Evolutionary conservation across 139 green algal species (phyloP).

Genomic region (Penium margaritaceum): DNA sequence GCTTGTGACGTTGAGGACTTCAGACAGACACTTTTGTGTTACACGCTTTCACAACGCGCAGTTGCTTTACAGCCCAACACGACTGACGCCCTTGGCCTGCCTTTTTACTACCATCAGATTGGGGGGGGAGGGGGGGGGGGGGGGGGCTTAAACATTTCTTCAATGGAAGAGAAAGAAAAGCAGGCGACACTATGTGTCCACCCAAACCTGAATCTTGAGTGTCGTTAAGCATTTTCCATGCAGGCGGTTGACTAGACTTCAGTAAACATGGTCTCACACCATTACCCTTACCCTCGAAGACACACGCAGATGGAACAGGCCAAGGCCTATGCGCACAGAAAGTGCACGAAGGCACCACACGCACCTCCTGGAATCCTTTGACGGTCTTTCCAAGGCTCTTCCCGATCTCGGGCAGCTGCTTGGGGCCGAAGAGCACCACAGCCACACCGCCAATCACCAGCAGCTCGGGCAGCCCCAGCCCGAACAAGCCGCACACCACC

Average conservation of each 20-base stretch:
- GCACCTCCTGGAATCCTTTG: conserved; percentile 65
- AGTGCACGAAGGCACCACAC: no score
- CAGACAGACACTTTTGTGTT: no score
- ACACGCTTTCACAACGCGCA: no score
- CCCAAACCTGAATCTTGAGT: neutral
- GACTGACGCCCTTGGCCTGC: no score
- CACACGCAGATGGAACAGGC: neutral
- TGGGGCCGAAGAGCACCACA: conserved; percentile 59
- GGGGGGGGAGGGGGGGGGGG: no score
- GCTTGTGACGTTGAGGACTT: no score
- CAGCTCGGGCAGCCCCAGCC: conserved; percentile 50
- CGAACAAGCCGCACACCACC: conserved; percentile 45
- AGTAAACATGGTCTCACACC: neutral
- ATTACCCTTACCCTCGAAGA: neutral
- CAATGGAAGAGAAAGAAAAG: no score
- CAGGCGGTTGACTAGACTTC: no score
- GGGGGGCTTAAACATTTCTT: no score
- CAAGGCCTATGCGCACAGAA: no score
- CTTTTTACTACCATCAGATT: no score
- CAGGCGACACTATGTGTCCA: neutral
- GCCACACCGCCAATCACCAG: conserved; percentile 51
- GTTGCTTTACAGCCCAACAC: no score
- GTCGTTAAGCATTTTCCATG: neutral
- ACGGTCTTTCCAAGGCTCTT: conserved; percentile 84
- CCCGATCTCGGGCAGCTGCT: conserved; percentile 85